Evolutionary conservation across 2,329 filamentous ascomycete species (phyloP).

Genomic region (Epichloe amarillans): DNA sequence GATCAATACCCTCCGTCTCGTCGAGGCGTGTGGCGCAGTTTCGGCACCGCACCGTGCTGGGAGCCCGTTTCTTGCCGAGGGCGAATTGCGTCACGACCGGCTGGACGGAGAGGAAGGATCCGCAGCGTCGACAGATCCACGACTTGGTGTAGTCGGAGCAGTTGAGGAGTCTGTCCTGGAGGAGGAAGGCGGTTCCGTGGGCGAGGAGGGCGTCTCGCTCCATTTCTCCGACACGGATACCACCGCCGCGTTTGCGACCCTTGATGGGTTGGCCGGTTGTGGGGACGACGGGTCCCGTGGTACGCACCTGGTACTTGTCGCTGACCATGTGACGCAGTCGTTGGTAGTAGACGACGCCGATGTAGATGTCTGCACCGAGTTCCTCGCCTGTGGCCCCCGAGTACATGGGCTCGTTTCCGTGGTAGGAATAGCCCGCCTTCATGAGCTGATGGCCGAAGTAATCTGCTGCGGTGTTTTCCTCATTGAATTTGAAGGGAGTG

Average conservation of each 20-base stretch:
- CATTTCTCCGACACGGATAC: constrained; percentile 99
- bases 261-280: constrained; percentile 95
- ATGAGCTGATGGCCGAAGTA: constrained; percentile 93
- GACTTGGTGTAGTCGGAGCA: constrained; percentile 86
- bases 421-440: constrained; percentile 94
- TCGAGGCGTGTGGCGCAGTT: constrained; percentile 56
- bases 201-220: constrained; percentile 90
- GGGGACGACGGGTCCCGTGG: constrained; percentile 80
- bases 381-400: constrained; percentile 92
- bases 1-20: constrained; percentile 41
- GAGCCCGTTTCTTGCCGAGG: constrained; percentile 49
- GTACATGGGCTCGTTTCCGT: constrained; percentile 98
- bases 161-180: constrained; percentile 93
- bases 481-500: constrained; percentile 89
- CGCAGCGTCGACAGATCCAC: constrained; percentile 81
- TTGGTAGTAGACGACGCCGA: constrained; percentile 97
- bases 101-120: constrained; percentile 80
- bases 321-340: constrained; percentile 98
- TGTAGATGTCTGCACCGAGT: constrained; percentile 87
- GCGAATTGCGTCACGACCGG: constrained; percentile 55
- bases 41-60: constrained; percentile 63
- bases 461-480: constrained; percentile 81
- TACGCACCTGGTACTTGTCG: constrained; percentile 97
- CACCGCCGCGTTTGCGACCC: constrained; percentile 87
- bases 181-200: constrained; percentile 85